A percentile compares a stretch with the other conserved stretches of the same genome.
Conservation (phyloP, 169 alveolate genomes). For the Plasmodium blacklocki region DNA sequence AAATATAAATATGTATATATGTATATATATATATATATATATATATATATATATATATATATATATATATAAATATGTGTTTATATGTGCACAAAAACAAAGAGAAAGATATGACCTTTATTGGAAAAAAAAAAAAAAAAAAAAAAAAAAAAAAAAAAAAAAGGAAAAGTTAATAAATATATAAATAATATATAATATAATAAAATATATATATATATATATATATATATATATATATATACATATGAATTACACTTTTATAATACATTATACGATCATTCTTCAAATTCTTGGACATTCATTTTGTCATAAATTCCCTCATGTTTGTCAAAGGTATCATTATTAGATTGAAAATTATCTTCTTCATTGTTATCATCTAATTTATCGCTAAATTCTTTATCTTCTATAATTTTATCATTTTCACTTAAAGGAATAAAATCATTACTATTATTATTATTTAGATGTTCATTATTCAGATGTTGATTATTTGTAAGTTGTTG, state of each 20-base stretch:
- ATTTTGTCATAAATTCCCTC: slow-evolving; percentile 69
- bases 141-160: slow-evolving; percentile 7
- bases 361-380: slow-evolving; percentile 12
- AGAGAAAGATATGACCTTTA: no score
- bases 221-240: not conserved
- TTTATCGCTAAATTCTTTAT: slow-evolving; percentile 4
- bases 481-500: slow-evolving; percentile 8
- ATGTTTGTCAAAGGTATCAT: slow-evolving; percentile 20
- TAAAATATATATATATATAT: no score
- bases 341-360: slow-evolving; percentile 11
- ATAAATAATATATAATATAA: not conserved
- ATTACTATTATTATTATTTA: not conserved
- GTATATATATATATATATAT: no score
- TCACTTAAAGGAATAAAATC: not conserved
- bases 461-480: not conserved
- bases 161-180: not conserved
- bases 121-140: not conserved
- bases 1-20: no score
- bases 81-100: no score
- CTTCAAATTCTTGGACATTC: slow-evolving; percentile 69
- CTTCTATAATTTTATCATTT: not conserved
- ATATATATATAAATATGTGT: no score
- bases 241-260: not conserved
- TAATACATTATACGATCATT: not conserved
- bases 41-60: no score